Percentiles rank a stretch among this genome's conserved stretches.
Conservation (phyloP, 768 basidiomycete species). For the Coprinopsis sp. region DNA sequence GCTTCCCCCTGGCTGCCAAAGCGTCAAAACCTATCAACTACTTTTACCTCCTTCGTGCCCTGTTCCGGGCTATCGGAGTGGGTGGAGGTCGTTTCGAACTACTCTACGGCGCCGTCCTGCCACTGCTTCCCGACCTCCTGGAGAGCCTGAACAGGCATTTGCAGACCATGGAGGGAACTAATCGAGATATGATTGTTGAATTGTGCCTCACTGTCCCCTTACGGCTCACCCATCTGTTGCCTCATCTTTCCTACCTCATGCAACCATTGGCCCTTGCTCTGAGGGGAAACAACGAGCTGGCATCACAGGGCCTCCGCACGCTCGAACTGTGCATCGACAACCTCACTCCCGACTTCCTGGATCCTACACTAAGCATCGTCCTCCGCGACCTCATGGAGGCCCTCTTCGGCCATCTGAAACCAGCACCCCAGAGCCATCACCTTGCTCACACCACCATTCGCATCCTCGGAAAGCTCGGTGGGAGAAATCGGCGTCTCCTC, state of each 20-base stretch:
- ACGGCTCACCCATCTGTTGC: slow-evolving; percentile 90
- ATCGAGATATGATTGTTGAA: slow-evolving; percentile 92
- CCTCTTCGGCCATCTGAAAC: slow-evolving; percentile 85
- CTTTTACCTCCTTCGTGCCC: slow-evolving; percentile 83
- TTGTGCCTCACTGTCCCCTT: slow-evolving; percentile 95
- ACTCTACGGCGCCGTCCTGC: slow-evolving; percentile 93
- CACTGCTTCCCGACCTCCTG: slow-evolving; percentile 94
- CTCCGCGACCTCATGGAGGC: slow-evolving; percentile 93
- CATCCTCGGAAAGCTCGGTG: slow-evolving; percentile 94
- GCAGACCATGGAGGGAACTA: slow-evolving; percentile 73
- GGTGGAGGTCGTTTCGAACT: slow-evolving; percentile 91
- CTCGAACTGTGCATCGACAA: slow-evolving; percentile 99
- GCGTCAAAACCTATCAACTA: slow-evolving; percentile 89
- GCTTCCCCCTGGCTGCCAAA: slow-evolving; percentile 90
- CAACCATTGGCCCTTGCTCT: slow-evolving; percentile 90
- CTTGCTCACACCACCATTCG: slow-evolving; percentile 94
- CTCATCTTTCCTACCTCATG: slow-evolving; percentile 94
- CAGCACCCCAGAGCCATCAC: slow-evolving; percentile 81
- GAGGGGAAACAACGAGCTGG: slow-evolving; percentile 80
- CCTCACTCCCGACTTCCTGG: slow-evolving; percentile 94
- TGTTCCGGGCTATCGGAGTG: slow-evolving; percentile 91
- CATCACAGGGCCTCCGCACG: slow-evolving; percentile 92
- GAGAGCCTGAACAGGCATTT: slow-evolving; percentile 92
- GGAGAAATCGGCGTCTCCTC: slow-evolving; percentile 83
- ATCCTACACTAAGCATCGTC: slow-evolving; percentile 91